Evolutionary conservation across 2,329 filamentous ascomycete species (phyloP), one percentile per base, ranked within the genome.

Genomic region (Thelonectria rubi): DNA sequence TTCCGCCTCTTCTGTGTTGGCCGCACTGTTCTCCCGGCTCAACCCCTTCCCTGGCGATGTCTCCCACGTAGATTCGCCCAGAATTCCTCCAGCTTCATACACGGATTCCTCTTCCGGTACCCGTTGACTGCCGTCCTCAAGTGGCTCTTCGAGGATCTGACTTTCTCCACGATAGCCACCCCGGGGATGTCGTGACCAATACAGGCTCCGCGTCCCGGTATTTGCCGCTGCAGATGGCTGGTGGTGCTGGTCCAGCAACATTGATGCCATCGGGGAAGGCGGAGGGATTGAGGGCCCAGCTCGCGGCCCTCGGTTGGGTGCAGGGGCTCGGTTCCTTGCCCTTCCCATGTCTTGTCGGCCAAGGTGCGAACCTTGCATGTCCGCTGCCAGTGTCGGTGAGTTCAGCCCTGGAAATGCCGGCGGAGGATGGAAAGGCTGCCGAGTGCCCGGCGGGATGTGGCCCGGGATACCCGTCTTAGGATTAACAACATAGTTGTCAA

Each of bases 401-500:
- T 87, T 88, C 9, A 92, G 80, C 3, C 88, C 89, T 1, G 92
- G 90, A 72, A 94, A 92, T 1, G 86, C 80, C 5, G 92, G 91
- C 1, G 92, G 91, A 21, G 90, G 91, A 62, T 94, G 87, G 74
- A 94, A 94, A 43, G 84, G 83, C 20, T 72, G 68, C 8, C 75
- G 84, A 54, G 77, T 76, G 2, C 83, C 83, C 3, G 84, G 84
- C 14, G 85, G 84, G 37, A 88, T 78, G 55, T 87, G 83, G 18
- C 87, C 86, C 7, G 86, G 85, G 18, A 89, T 84, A 2, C 88
- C 88, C 7, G 86, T 87, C 74, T 88, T 89, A 3, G 89, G 88
- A 69, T 92, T 92, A 50, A 89, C 86, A 14, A 90, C 87, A 71
- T 99, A 99, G 69, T 97, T 94, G 73, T 97, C 93, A 61, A 97